Base-by-base conservation (phyloP, 192 early-diverging fungal genomes). In the Chytriomyces sp. region DNA sequence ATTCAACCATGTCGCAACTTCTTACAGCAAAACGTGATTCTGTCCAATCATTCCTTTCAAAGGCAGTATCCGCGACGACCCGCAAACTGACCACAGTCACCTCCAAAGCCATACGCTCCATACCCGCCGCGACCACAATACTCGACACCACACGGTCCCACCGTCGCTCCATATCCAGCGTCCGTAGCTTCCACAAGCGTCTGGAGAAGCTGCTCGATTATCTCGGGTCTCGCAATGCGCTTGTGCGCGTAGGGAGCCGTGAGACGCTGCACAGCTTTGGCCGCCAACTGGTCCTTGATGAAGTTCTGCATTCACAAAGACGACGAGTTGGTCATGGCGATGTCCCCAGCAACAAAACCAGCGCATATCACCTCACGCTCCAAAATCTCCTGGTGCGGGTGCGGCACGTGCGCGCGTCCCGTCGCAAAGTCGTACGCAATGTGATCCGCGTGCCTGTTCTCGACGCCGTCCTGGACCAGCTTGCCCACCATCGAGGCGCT, bases 371-470 rank as follows among this genome's bases (percentile, higher is more conserved):
- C 59, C 59, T 61, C 32, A 36, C 59, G 59, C 5, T 26, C 31
- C 7, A 36, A 10, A 14, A 61, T 61, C 34, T 61, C 25, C 33
- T 38, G 28, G 7, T 38, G 5, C 59, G 8, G 59, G 32, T 61
- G 30, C 7, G 59, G 59, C 25, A 61, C 4, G 36, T 61, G 59
- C 4, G 59, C 31, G 7, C 8, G 6, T 10, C 34, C 34, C 25
- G 34, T 14, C 7, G 31, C 59, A 17, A 61, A 31, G 31, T 61
- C 59, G 31, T 12, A 31, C 8, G 37, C 37, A 25, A 61, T 61
- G 59, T 61, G 59, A 25, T 61, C 59, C 10, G 59, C 59, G 36
- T 61, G 28, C 12, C 59, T 26, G 59, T 61, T 61, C 5, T 26
- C 10, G 17, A 61, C 32, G 37, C 5, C 28, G 36, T 61, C 59